phyloP scores from a whole-genome alignment of 257 asterid genomes.

The Petunia axillaris region DNA sequence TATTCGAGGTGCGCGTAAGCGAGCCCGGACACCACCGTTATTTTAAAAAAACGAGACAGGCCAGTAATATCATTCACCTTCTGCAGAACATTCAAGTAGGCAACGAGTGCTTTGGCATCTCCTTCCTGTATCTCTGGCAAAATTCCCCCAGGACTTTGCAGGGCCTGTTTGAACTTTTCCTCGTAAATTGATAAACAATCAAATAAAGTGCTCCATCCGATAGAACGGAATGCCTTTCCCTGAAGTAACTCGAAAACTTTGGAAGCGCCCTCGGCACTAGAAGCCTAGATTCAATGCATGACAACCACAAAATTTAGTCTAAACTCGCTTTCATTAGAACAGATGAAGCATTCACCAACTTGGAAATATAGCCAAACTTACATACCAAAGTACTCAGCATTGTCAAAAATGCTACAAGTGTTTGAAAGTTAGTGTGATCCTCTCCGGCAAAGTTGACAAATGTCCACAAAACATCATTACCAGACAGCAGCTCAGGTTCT shows the following conservation, averaged over 20 bases:
- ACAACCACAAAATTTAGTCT: constrained; percentile 34
- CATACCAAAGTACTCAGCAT: constrained; percentile 94
- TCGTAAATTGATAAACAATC: constrained; percentile 86
- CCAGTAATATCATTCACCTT: constrained; percentile 47
- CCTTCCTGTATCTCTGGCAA: constrained; percentile 94
- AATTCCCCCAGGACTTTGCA: constrained; percentile 78
- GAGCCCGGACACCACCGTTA: no score
- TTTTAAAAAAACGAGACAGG: not conserved
- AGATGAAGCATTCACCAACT: constrained; percentile 4
- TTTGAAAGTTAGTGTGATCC: constrained; percentile 86
- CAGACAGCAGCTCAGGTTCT: constrained; percentile 86
- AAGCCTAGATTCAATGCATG: constrained; percentile 66
- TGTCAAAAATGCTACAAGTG: constrained; percentile 91
- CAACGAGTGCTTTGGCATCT: constrained; percentile 94
- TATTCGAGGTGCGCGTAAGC: no score
- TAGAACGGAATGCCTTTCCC: constrained; percentile 79
- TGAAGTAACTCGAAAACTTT: constrained; percentile 93
- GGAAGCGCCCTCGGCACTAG: constrained; percentile 82
- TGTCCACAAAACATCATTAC: constrained; percentile 95
- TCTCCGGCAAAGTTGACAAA: constrained; percentile 97
- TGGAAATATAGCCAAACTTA: constrained; percentile 21
- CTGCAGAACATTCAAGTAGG: constrained; percentile 85
- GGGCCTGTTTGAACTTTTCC: constrained; percentile 80
- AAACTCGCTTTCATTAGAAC: not conserved
- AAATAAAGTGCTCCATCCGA: constrained; percentile 91